Conservation (phyloP, 78 protist species). For the Speleostelium caveatum region DNA sequence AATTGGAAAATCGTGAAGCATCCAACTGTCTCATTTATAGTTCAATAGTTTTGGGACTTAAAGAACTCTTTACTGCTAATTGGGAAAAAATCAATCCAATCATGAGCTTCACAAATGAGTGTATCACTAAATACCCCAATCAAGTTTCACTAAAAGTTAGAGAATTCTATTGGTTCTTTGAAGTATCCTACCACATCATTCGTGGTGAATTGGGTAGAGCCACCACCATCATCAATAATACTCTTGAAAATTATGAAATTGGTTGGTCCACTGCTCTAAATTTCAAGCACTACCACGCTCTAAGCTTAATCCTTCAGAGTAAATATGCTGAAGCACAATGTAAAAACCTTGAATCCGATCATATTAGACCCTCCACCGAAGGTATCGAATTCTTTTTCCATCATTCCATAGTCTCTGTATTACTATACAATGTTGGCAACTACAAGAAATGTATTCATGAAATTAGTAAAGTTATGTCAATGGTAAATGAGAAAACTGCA, state of each 20-base stretch:
- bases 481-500: background rate
- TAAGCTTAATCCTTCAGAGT: constrained; percentile 11
- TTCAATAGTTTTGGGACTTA: background rate
- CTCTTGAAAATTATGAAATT: background rate
- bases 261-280: constrained; percentile 8
- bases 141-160: background rate
- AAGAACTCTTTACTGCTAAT: background rate
- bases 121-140: background rate
- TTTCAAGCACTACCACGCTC: background rate
- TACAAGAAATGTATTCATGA: background rate
- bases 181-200: background rate
- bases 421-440: background rate
- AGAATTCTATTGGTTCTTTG: background rate
- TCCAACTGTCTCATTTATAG: background rate
- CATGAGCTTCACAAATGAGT: background rate
- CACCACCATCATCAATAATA: background rate
- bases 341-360: constrained; percentile 4
- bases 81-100: constrained; percentile 6
- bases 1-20: background rate
- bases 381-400: constrained; percentile 20
- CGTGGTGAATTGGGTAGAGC: background rate
- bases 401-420: constrained; percentile 2
- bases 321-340: constrained; percentile 14
- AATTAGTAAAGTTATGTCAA: background rate
- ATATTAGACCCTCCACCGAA: constrained; percentile 1